Conservation (phyloP, 352 stramenopile species). For the Peronospora farinosa region DNA sequence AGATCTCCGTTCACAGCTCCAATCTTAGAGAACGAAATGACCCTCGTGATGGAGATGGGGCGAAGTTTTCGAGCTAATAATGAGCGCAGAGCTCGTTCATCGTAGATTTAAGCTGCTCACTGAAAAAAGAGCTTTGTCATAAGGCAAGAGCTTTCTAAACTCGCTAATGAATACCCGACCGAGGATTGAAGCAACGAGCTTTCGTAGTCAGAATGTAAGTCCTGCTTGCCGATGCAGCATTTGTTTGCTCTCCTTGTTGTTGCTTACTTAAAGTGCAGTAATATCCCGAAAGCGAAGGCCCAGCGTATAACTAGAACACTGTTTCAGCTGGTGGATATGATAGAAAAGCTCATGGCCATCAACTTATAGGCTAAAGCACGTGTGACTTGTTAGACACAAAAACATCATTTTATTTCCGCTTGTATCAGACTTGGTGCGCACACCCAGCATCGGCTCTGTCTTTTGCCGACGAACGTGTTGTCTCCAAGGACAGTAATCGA, state of each 20-base stretch:
- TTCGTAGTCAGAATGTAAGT: slow-evolving; percentile 60
- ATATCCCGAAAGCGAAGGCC: slow-evolving; percentile 46
- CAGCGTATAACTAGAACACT: slow-evolving; percentile 8
- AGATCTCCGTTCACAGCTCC: slow-evolving; percentile 6
- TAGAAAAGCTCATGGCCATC: slow-evolving; percentile 52
- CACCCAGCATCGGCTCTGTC: slow-evolving; percentile 36
- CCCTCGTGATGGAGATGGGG: background rate
- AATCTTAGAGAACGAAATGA: background rate
- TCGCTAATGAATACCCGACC: slow-evolving; percentile 56
- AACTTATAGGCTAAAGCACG: slow-evolving; percentile 74
- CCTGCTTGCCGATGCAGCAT: slow-evolving; percentile 69
- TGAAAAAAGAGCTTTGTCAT: slow-evolving; percentile 46
- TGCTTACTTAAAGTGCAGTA: slow-evolving; percentile 56
- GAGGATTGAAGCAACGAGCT: slow-evolving; percentile 64
- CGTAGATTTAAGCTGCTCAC: slow-evolving; percentile 50
- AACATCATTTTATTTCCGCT: slow-evolving; percentile 56
- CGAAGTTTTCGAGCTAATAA: slow-evolving; percentile 66
- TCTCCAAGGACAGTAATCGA: slow-evolving; percentile 76
- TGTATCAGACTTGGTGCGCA: slow-evolving; percentile 63
- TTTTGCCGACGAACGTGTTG: slow-evolving; percentile 63
- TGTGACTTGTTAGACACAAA: slow-evolving; percentile 70
- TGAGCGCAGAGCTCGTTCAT: slow-evolving; percentile 69
- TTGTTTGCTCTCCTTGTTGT: slow-evolving; percentile 80
- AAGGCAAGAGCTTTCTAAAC: slow-evolving; percentile 63
- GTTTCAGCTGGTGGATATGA: slow-evolving; percentile 38